A percentile compares a stretch with the other conserved stretches of the same genome.
Evolutionary conservation across 768 basidiomycete genomes (phyloP).

Genomic region (Grammothele lineata): DNA sequence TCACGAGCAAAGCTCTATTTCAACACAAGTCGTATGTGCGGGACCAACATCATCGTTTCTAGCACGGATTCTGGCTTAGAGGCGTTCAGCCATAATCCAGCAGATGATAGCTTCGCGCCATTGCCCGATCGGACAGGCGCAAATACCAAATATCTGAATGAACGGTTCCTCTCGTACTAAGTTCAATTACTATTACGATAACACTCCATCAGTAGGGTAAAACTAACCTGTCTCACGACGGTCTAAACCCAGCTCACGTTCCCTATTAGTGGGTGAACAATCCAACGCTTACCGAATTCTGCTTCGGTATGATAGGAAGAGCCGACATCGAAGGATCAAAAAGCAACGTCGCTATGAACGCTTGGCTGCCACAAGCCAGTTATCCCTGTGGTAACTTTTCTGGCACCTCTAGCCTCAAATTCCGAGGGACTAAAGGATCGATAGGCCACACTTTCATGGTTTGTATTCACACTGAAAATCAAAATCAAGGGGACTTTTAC

Average conservation of each 20-base stretch:
- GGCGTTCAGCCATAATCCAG: slow-evolving; percentile 83
- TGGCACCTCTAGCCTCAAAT: slow-evolving; percentile 79
- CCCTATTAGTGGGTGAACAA: slow-evolving; percentile 80
- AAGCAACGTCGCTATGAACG: slow-evolving; percentile 82
- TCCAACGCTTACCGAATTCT: slow-evolving; percentile 79
- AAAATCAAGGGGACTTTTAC: slow-evolving; percentile 79
- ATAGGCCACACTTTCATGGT: slow-evolving; percentile 83
- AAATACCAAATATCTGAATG: slow-evolving; percentile 83
- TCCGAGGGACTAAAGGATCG: slow-evolving; percentile 75
- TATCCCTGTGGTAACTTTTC: slow-evolving; percentile 79
- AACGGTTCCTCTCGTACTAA: slow-evolving; percentile 82
- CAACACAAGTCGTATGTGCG: slow-evolving; percentile 59
- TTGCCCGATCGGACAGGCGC: slow-evolving; percentile 74
- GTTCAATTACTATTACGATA: slow-evolving; percentile 73
- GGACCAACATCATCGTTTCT: slow-evolving; percentile 69
- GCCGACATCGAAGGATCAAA: slow-evolving; percentile 81
- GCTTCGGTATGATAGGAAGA: slow-evolving; percentile 80
- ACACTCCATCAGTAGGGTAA: slow-evolving; percentile 80
- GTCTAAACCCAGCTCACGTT: slow-evolving; percentile 82
- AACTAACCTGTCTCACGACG: slow-evolving; percentile 84
- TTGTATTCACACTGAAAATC: slow-evolving; percentile 80
- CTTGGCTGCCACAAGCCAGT: slow-evolving; percentile 81
- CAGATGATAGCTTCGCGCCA: slow-evolving; percentile 78
- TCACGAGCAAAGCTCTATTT: slow-evolving; percentile 69
- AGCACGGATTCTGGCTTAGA: slow-evolving; percentile 81